Evolutionary conservation across 306 rosid genomes (phyloP).

Genomic region (Phaseolus lunatus): DNA sequence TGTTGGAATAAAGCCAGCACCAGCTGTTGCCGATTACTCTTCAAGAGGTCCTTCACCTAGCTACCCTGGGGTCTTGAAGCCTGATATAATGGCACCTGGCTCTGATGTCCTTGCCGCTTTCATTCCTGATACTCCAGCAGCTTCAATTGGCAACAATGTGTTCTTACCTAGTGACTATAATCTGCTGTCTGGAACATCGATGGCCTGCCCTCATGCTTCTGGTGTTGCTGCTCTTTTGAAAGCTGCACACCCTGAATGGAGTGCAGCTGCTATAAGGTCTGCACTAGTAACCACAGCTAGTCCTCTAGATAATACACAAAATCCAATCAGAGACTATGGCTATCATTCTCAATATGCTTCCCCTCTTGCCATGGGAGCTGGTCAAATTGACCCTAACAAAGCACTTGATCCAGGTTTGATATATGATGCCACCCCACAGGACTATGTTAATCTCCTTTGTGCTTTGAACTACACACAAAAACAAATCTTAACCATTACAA

Average conservation of each 20-base stretch:
- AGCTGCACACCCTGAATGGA: conserved; percentile 43
- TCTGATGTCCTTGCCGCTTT: conserved; percentile 44
- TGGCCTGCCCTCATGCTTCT: conserved; percentile 47
- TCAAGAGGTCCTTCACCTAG: conserved; percentile 57
- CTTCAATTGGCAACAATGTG: conserved; percentile 39
- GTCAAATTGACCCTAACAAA: conserved; percentile 58
- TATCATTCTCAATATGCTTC: conserved; percentile 50
- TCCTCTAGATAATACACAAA: conserved; percentile 40
- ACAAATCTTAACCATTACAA: conserved; percentile 52
- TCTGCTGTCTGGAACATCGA: conserved; percentile 50
- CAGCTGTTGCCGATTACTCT: conserved; percentile 44
- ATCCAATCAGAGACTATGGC: conserved; percentile 48
- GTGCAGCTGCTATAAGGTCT: conserved; percentile 49
- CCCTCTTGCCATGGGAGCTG: conserved; percentile 60
- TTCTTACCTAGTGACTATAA: conserved; percentile 38
- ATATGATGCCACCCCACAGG: conserved; percentile 61
- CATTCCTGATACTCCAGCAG: neutral
- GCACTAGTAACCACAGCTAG: conserved; percentile 48
- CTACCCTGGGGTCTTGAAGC: conserved; percentile 40
- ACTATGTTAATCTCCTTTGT: conserved; percentile 61
- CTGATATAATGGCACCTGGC: conserved; percentile 57
- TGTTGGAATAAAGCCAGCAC: conserved; percentile 54
- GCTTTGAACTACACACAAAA: conserved; percentile 40
- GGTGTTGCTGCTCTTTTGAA: conserved; percentile 49
- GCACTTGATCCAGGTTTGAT: conserved; percentile 63